Base-by-base conservation (phyloP, 108 stramenopile species). In the Cyclotella sp. region DNA sequence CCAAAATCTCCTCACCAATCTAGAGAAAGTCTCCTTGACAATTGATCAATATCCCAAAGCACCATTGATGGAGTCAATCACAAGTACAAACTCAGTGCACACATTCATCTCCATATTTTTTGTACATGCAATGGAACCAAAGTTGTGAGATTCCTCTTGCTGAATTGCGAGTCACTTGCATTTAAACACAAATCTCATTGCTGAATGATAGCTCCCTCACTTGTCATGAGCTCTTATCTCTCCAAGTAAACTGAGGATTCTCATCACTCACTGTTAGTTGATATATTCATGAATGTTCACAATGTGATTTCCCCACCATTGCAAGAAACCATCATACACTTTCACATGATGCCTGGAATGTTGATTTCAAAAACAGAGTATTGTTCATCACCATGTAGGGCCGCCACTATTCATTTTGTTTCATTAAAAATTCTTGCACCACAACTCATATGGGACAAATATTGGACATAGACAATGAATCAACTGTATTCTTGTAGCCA, bases 81-180 rank as follows among this genome's bases (percentile, higher is more conserved):
- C n/a, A n/a, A n/a, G n/a, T n/a, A n/a, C n/a, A n/a, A n/a, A n/a
- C n/a, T n/a, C n/a, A n/a, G n/a, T n/a, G n/a, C n/a, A n/a, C n/a
- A n/a, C n/a, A 45, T 45, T 18, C 21, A 61, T 9, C 29, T 61
- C 59, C 59, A 61, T 61, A 44, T 44, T 8, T 42, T 66, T 66
- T 18, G 47, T 44, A 19, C 65, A 34, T 34, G 34, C 34, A 34
- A 34, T 34, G 1, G 44, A 11, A 45, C 65, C 43, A 26, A 44
- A 66, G 22, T 66, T 66, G 65, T 24, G 45, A 16, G 40, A n/a
- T 10, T 66, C 6, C 5, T 18, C 9, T 44, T 66, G 65, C 47
- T 45, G 27, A 47, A 42, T 66, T 27, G 11, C 22, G 21, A 18
- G 13, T 28, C 15, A 47, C 15, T 24, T 47, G 18, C 14, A 10